Base-by-base conservation (phyloP, 2,329 filamentous ascomycete genomes). In the Exserohilum turcica region DNA sequence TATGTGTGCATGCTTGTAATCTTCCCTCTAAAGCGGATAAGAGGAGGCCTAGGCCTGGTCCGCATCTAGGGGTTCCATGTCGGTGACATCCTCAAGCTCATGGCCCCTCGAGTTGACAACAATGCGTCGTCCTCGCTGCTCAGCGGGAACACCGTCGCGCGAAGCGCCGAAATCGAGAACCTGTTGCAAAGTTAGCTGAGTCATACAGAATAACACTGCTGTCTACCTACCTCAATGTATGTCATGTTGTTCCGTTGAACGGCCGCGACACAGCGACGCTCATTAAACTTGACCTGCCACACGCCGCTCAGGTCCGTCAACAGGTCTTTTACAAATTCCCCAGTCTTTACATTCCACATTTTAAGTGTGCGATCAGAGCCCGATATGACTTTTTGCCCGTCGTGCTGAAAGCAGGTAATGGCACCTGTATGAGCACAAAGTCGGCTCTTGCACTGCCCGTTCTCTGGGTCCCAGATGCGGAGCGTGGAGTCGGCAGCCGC, bases 201-300 rank as follows among this genome's bases (percentile, higher is more conserved):
- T n/a, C 10, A 19, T 18, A 6, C 13, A 3, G 29, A 27, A 29
- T 4, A 10, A 27, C 24, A 6, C 10, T 3, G 10, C 13, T 19
- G 3, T 31, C 9, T 43, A n/a, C 54, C 49, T 61, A 79, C 94
- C 85, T 99, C 94, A 53, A 99, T 92, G 74, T 96, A 99, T 16
- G 94, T 99, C 66, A 96, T 78, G 66, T 86, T 88, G 61, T 96
- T 91, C 50, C 94, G 85, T 79, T 99, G 94, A 51, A 99, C 94
- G 38, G 94, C 94, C 54, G 94, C 94, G 52, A 99, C 94, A 73
- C 94, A 99, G 73, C 93, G 85, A 63, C 94, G 84, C 71, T 95
- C 91, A 68, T 99, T 92, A 77, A 99, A 99, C 68, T 94, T 94
- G 67, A 99, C 94, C 78, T 99, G 94, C 94, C 94, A 99, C 6